phyloP scores from a whole-genome alignment of 306 rosid genomes.

The Vigna nakashimae region DNA sequence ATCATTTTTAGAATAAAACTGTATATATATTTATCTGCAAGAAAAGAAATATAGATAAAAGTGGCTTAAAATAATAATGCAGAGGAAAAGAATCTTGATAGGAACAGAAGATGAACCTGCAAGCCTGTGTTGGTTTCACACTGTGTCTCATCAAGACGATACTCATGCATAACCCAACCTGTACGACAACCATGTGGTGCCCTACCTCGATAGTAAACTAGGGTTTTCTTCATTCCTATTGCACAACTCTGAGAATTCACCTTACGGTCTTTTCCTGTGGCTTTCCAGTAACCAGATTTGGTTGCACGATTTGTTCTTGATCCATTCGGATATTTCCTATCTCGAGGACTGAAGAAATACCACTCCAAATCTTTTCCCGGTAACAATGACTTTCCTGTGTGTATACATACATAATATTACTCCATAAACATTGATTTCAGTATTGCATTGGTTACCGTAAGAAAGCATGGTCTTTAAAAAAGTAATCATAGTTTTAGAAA shows the following conservation, averaged over 20 bases:
- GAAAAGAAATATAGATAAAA: too few species aligned
- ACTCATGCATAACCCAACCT: slow-evolving; percentile 97
- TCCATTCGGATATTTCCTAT: slow-evolving; percentile 93
- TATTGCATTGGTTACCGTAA: slow-evolving; percentile 18
- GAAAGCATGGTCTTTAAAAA: not conserved
- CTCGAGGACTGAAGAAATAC: slow-evolving; percentile 96
- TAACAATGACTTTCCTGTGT: slow-evolving; percentile 82
- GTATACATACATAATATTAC: too few species aligned
- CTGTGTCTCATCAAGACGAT: slow-evolving; percentile 90
- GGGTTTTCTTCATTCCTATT: slow-evolving; percentile 95
- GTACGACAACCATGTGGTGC: slow-evolving; percentile 97
- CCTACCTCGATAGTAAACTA: slow-evolving; percentile 93
- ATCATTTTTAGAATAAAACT: too few species aligned
- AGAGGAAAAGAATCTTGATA: not conserved
- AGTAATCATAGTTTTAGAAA: not conserved
- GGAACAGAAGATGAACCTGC: slow-evolving; percentile 57
- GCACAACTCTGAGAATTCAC: slow-evolving; percentile 76
- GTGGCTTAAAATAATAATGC: too few species aligned
- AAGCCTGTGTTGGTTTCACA: slow-evolving; percentile 70
- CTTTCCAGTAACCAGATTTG: slow-evolving; percentile 94
- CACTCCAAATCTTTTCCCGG: slow-evolving; percentile 99
- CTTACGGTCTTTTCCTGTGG: slow-evolving; percentile 93
- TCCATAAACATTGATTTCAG: not conserved
- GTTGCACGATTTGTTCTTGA: slow-evolving; percentile 97
- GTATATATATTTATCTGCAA: too few species aligned